phyloP scores from a whole-genome alignment of 306 rosid genomes.

The Canavalia gladiata region DNA sequence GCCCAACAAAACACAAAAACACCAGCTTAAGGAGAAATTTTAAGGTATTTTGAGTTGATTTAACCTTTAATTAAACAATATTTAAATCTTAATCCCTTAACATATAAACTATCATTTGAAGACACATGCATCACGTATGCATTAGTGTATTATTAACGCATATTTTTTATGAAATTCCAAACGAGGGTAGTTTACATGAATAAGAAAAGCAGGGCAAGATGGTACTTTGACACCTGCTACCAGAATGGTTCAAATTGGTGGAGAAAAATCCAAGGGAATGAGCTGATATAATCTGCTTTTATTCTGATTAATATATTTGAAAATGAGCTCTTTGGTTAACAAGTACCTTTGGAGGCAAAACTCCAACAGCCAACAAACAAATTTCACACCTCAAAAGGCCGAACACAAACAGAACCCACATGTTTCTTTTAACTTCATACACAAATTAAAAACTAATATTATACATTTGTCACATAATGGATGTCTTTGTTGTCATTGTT shows the following conservation, averaged over 20 bases:
- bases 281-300: slow-evolving; percentile 49
- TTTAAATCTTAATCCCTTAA: background rate
- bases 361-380: slow-evolving; percentile 83
- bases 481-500: slow-evolving; percentile 59
- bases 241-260: slow-evolving; percentile 54
- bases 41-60: background rate
- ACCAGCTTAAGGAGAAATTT: background rate
- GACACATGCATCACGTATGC: background rate
- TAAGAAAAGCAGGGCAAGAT: slow-evolving; percentile 46
- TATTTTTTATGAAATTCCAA: slow-evolving; percentile 17
- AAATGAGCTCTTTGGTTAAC: slow-evolving; percentile 40
- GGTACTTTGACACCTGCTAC: slow-evolving; percentile 48
- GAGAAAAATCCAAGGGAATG: slow-evolving; percentile 69
- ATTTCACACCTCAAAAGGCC: slow-evolving; percentile 81
- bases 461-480: slow-evolving; percentile 61
- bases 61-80: background rate
- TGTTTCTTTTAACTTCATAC: slow-evolving; percentile 56
- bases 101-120: background rate
- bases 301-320: slow-evolving; percentile 53
- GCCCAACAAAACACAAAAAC: background rate
- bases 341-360: slow-evolving; percentile 56
- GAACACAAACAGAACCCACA: slow-evolving; percentile 66
- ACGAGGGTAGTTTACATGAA: slow-evolving; percentile 25
- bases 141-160: background rate
- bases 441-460: slow-evolving; percentile 44